Base-by-base conservation (phyloP, 2,329 filamentous ascomycete species). In the Talaromyces pinophilus region DNA sequence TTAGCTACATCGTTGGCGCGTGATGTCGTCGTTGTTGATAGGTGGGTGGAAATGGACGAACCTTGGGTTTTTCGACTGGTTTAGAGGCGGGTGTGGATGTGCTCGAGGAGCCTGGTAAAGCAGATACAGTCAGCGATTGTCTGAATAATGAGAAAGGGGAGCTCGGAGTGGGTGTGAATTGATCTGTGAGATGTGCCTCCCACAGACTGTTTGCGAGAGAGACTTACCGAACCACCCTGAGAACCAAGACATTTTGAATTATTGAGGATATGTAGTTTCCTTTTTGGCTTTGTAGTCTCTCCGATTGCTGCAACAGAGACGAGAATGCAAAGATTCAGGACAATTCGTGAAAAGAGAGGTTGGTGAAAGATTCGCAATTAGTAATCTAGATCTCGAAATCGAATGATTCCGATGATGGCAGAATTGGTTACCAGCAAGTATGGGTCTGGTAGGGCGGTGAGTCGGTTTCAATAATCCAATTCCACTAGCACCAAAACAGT, bases 51-150 rank as follows among this genome's bases (percentile, higher is more conserved):
- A 48, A 52, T 64, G 13, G 33, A 44, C 72, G 55, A 70, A 80
- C 78, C 75, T 79, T 79, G 59, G 78, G 78, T 70, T 80, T 80
- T 46, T 78, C 75, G 46, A 72, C 65, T 35, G 62, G 10, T 63
- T 67, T 54, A 28, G 76, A 70, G 4, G 72, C 67, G 69, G 19
- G 69, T 62, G 38, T 70, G 65, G 38, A 5, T 15, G 15, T 46
- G 25, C 6, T 60, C 15, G 57, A 44, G 13, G 57, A 60, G 22
- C 57, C 57, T 60, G 15, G 35, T 42, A 11, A 11, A 4, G 13
- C 11, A 5, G 15, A 30, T 3, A 60, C 2, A 13, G 22, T 60
- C 8, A 42, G 40, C 5, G 1, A 60, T 22, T 33, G 35, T 55
- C 15, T 22, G 2, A 5, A n/a, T 28, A 30, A 2, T n/a, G 52